phyloP scores from a whole-genome alignment of 1,284 basidiomycete species.

The Ceratobasidium sp. region DNA sequence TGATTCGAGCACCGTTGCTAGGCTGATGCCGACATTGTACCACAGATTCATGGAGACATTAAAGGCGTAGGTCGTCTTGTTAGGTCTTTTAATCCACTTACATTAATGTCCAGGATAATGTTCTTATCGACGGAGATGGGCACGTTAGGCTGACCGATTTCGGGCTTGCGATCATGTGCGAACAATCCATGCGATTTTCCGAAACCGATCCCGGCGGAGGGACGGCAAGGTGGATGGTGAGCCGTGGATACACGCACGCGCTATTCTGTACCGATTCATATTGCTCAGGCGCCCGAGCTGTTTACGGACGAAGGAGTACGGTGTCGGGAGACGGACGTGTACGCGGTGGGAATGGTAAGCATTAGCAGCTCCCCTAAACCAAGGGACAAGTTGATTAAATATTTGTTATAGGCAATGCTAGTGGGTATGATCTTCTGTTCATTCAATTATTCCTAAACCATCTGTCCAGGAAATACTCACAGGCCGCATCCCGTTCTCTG shows the following conservation, averaged over 20 bases:
- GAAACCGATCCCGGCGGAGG: background rate
- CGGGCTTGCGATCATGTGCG: background rate
- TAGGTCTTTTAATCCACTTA: background rate
- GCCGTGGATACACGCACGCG: background rate
- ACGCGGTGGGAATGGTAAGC: background rate
- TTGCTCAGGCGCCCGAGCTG: background rate
- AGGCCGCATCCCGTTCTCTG: background rate
- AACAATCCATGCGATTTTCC: background rate
- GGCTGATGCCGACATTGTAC: background rate
- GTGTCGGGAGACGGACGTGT: background rate
- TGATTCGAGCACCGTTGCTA: background rate
- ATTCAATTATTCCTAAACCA: no score
- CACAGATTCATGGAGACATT: constrained; percentile 12
- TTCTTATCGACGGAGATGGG: background rate
- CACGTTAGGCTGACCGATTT: background rate
- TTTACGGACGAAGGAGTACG: background rate
- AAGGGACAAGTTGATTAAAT: background rate
- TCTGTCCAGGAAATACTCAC: background rate
- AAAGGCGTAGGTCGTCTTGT: background rate
- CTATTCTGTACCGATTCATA: background rate
- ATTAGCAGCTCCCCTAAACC: background rate
- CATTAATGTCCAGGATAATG: background rate
- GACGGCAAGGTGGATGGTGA: background rate
- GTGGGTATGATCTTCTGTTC: background rate
- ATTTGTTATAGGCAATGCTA: background rate